Evolutionary conservation across 1,139 yeast species (phyloP), one percentile per base, ranked within the genome.

Genomic region (Nematodospora anomalae): DNA sequence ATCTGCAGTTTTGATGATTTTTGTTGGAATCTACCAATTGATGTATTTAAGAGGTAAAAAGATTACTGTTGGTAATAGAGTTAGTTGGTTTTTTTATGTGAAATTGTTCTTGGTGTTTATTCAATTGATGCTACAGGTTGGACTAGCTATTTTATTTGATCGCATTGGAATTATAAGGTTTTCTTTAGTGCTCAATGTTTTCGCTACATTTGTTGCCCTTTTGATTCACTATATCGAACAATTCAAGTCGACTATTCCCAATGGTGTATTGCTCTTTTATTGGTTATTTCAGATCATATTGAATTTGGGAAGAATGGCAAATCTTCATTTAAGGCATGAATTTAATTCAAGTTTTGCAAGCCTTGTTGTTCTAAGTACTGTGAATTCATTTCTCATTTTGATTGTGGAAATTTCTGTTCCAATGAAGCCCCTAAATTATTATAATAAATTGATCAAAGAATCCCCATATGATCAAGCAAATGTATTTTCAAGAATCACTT

Each of bases 381-480:
- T 76, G 28, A 78, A 75, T 44, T 64, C 85, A 1, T 40, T 74
- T 1, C 46, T 80, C 28, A 56, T 84, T 2, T 63, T 87, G 23
- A 25, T 69, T 4, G 47, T 82, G 22, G 95, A 86, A 53, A 62
- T 75, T 45, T 52, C 70, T 16, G 53, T 65, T 25, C 61, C 82
- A 67, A 47, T 74, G 58, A 37, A 37, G 26, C 56, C 79, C 57
- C 35, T 46, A 44, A 52, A 66, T 11, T 58, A 71, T 12, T 57
- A 62, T 38, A 70, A 68, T 35, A 64, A 69, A n/a, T 53, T 67
- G 23, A 57, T 61, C 23, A 71, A 67, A 36, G 37, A 41, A 2
- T 58, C 73, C 45, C 95, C 97, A 3, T 80, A 76, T 45, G 97
- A 90, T 51, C 64, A 64, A 25, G 95, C 99, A 9, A 85, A 90